Percentiles rank a stretch among this genome's conserved stretches.
phyloP scores from a whole-genome alignment of 805 yeast species.

The Candida manassasensis region DNA sequence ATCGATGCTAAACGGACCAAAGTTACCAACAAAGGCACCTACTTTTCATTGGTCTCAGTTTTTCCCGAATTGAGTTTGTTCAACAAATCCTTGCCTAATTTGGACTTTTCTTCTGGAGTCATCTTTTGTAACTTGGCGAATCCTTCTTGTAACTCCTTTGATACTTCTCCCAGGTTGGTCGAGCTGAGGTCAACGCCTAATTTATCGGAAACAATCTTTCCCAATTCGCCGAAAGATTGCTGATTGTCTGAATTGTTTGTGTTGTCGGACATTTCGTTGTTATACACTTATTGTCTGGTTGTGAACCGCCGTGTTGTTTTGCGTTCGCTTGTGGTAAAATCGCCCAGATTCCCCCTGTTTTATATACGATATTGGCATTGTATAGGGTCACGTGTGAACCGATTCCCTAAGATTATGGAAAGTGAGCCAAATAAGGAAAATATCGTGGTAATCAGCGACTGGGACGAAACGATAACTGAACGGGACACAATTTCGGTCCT shows the following conservation, averaged over 20 bases:
- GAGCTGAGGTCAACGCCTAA: slow-evolving; percentile 1
- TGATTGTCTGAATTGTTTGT: neutral
- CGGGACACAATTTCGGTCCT: slow-evolving; percentile 50
- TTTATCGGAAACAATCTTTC: slow-evolving; percentile 9
- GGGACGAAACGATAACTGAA: slow-evolving; percentile 63
- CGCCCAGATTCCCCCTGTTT: neutral
- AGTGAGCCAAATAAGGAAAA: no score
- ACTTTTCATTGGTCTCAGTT: slow-evolving; percentile 9
- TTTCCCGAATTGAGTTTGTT: slow-evolving; percentile 11
- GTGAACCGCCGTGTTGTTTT: no score
- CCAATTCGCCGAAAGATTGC: slow-evolving; percentile 13
- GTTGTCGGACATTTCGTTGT: neutral
- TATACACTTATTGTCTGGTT: no score
- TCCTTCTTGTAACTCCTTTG: slow-evolving; percentile 3
- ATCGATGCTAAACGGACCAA: no score
- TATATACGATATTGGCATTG: neutral
- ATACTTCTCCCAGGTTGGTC: slow-evolving; percentile 1
- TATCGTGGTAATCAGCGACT: slow-evolving; percentile 43
- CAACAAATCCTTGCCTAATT: slow-evolving; percentile 8
- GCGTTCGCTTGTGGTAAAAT: neutral
- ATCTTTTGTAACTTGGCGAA: slow-evolving; percentile 7
- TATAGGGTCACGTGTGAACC: neutral
- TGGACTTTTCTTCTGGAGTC: slow-evolving; percentile 7
- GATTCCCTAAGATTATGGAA: no score
- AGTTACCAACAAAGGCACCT: no score